Conservation (phyloP, 163 green algal genomes). For the Scenedesmus sp. region DNA sequence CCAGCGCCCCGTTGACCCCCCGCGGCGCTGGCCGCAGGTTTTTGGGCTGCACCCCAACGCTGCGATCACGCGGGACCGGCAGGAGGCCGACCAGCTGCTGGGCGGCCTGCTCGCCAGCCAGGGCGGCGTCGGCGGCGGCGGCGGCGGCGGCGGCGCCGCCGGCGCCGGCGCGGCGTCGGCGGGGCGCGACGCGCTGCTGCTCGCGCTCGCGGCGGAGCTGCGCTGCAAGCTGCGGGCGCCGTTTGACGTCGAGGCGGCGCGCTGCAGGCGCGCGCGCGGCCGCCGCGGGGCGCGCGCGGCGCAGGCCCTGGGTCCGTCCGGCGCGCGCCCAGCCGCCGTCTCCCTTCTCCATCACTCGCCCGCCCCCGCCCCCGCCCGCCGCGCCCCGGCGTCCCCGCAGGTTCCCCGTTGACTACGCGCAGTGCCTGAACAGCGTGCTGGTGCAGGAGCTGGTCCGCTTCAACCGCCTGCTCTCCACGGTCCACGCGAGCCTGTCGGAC, state of each 20-base stretch:
- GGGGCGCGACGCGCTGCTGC: conserved; percentile 45
- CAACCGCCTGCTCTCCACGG: conserved; percentile 74
- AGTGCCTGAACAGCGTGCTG: conserved; percentile 87
- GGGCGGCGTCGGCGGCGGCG: conserved; percentile 46
- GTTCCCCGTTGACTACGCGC: conserved; percentile 83
- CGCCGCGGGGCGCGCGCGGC: too few species aligned
- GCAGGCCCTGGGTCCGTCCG: too few species aligned
- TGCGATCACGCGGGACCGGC: conserved; percentile 43
- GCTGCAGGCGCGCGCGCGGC: too few species aligned
- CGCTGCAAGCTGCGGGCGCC: conserved; percentile 53
- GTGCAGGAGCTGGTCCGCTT: conserved; percentile 84
- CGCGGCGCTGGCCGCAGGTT: conserved; percentile 25
- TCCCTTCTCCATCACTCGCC: neutral
- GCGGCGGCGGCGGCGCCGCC: conserved; percentile 30
- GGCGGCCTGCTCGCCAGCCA: conserved; percentile 64
- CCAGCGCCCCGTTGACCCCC: too few species aligned
- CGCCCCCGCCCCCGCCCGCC: too few species aligned
- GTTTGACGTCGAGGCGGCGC: conserved; percentile 80
- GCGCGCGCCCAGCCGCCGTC: too few species aligned
- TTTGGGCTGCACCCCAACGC: conserved; percentile 76
- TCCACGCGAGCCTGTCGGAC: conserved; percentile 64
- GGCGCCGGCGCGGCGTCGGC: conserved; percentile 10
- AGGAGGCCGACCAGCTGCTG: conserved; percentile 74
- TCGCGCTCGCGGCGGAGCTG: conserved; percentile 70
- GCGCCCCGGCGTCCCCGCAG: too few species aligned